Evolutionary conservation across 345 rosid species (phyloP), one percentile per base, ranked within the genome.

Genomic region (Ceriops zippeliana): DNA sequence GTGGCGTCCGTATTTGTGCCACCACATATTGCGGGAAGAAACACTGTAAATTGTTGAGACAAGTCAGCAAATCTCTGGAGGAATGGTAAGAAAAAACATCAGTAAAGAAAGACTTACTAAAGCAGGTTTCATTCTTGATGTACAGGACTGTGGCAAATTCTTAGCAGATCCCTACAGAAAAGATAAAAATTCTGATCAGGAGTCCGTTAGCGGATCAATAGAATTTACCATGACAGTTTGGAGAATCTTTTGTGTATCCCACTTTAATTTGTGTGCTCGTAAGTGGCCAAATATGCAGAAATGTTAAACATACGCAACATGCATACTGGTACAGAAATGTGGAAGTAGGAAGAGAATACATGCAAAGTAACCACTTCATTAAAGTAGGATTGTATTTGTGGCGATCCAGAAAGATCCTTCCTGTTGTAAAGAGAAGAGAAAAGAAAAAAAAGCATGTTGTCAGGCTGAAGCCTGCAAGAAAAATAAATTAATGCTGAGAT

Each of bases 11-110:
- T 58, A 95, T 84, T 70, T 86, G 81, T 9, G 70, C 77, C 19
- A 76, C 87, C 59, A 85, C 84, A 62, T 90, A 65, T 82, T 91
- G 93, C 2, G 99, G 99, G 88, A 95, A 95, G 87, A 95, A 90
- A 74, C 99, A 95, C 98, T 91, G 95, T 38, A 32, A 31, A 49
- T 54, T 35, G 0, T 57, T 30, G 8, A 65, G 52, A 56, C 47
- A 35, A 56, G 75, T 79, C 62, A 49, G 77, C 70, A 32, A 56
- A 63, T 35, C 5, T 19, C 20, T 66, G 62, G 34, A 72, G 46
- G 52, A 62, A 67, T 52, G 52, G 58, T 6, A 47, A 73, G 16
- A 51, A 62, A 0, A 21, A 56, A 56, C 16, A 63, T 57, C 54
- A 47, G 47, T 47, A 30, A 19, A 5, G 46, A 8, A 10, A 37